Conservation (phyloP, 2,329 filamentous ascomycete species). For the Nemania diffusa region DNA sequence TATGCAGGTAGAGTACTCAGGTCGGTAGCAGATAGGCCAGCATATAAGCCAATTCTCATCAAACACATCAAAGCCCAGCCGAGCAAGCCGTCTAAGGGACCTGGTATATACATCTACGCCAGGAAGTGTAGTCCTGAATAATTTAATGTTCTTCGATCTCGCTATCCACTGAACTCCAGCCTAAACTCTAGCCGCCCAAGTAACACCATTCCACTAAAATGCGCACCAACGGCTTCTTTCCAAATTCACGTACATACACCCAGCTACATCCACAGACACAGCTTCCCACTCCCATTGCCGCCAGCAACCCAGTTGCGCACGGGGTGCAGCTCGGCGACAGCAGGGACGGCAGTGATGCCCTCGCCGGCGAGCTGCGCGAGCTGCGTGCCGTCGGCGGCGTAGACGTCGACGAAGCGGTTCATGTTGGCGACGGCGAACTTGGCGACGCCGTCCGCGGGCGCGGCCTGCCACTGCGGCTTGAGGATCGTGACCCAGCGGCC, state of each 20-base stretch:
- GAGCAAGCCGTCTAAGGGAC: background rate
- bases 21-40: background rate
- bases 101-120: background rate
- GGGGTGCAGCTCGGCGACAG: constrained; percentile 90
- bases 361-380: constrained; percentile 88
- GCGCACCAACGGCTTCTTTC: background rate
- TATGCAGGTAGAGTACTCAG: background rate
- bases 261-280: constrained; percentile 84
- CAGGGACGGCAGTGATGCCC: constrained; percentile 92
- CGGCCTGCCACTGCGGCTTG: constrained; percentile 88
- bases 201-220: background rate
- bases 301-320: constrained; percentile 91
- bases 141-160: background rate
- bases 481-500: constrained; percentile 89
- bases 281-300: constrained; percentile 89
- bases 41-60: background rate
- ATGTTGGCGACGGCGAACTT: constrained; percentile 96
- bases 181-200: background rate
- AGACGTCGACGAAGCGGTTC: constrained; percentile 96
- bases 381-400: constrained; percentile 82
- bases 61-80: background rate
- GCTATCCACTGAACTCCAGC: background rate
- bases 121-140: background rate
- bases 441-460: constrained; percentile 80
- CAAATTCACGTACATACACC: background rate